Base-by-base conservation (phyloP, 2,329 filamentous ascomycete species). In the Fusarium oxysporum region DNA sequence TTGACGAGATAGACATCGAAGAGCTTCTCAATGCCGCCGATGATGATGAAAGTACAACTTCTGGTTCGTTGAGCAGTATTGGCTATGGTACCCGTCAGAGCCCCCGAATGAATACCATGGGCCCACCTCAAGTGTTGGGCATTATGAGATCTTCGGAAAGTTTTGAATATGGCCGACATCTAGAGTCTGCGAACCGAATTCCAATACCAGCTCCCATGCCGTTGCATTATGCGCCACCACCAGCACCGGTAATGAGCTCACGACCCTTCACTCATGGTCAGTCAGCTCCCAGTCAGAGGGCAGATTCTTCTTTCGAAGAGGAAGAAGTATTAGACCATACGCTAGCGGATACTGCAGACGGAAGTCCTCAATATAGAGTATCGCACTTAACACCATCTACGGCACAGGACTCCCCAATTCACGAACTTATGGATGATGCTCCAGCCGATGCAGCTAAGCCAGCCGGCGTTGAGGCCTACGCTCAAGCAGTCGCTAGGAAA, bases 381-480 rank as follows among this genome's bases (percentile, higher is more conserved):
- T 28, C 5, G 0, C 5, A 19, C 11, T 14, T 1, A 1, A 0
- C 8, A 3, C 2, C 23, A 21, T 10, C 8, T 28, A 32, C 30
- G 30, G 28, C 28, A 28, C 28, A 28, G 28, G 28, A 28, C 28
- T 28, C 28, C 28, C 28, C 28, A 28, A 8, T 28, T 28, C 28
- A 28, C 28, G 28, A 28, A 28, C 28, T 28, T 28, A 28, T 23
- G 23, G 23, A 4, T n/a, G n/a, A n/a, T n/a, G n/a, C n/a, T n/a
- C n/a, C n/a, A n/a, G n/a, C n/a, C n/a, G n/a, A n/a, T n/a, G n/a
- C n/a, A n/a, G n/a, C n/a, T n/a, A n/a, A n/a, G n/a, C n/a, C n/a
- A n/a, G n/a, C n/a, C 7, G 28, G 28, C 28, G 28, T 28, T 28
- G 28, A 8, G 28, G 28, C 28, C 28, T 28, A 28, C 28, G 6